These are phyloP conservation scores for Ustilago esculenta DNA, from an alignment of 1,284 basidiomycete species.

Conservation along the genomic window DNA sequence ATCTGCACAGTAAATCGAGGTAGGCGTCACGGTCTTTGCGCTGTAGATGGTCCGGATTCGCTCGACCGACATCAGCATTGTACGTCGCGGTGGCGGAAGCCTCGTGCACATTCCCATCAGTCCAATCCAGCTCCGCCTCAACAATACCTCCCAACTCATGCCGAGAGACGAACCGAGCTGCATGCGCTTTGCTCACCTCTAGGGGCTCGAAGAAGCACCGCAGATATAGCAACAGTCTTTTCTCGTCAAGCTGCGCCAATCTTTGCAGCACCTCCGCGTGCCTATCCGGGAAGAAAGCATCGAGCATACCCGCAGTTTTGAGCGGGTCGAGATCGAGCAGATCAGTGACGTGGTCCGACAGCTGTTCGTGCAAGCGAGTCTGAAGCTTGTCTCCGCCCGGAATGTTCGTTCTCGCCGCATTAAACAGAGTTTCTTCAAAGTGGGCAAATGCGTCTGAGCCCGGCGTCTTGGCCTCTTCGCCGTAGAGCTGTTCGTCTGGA, in stretches of 20 bases:
- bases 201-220: slow-evolving; percentile 76
- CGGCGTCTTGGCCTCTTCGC: not conserved
- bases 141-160: slow-evolving; percentile 7
- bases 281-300: slow-evolving; percentile 72
- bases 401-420: slow-evolving; percentile 19
- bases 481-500: not conserved
- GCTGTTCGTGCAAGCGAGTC: slow-evolving; percentile 40
- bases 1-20: slow-evolving; percentile 77
- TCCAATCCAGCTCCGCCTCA: slow-evolving; percentile 63
- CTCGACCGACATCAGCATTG: slow-evolving; percentile 32
- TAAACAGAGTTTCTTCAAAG: slow-evolving; percentile 46
- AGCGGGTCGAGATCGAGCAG: slow-evolving; percentile 75
- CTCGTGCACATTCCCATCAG: not conserved
- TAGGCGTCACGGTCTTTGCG: slow-evolving; percentile 74
- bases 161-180: slow-evolving; percentile 24
- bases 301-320: slow-evolving; percentile 79
- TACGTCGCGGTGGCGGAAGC: slow-evolving; percentile 1
- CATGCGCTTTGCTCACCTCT: slow-evolving; percentile 69
- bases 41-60: slow-evolving; percentile 69
- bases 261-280: slow-evolving; percentile 71
- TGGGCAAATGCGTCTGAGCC: slow-evolving; percentile 34
- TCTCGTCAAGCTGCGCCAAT: slow-evolving; percentile 68
- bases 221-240: slow-evolving; percentile 80
- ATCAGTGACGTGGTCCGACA: slow-evolving; percentile 28
- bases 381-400: slow-evolving; percentile 6